Evolutionary conservation across 371 early-diverging fungal species (phyloP).

Genomic region (Mucor circinelloides): DNA sequence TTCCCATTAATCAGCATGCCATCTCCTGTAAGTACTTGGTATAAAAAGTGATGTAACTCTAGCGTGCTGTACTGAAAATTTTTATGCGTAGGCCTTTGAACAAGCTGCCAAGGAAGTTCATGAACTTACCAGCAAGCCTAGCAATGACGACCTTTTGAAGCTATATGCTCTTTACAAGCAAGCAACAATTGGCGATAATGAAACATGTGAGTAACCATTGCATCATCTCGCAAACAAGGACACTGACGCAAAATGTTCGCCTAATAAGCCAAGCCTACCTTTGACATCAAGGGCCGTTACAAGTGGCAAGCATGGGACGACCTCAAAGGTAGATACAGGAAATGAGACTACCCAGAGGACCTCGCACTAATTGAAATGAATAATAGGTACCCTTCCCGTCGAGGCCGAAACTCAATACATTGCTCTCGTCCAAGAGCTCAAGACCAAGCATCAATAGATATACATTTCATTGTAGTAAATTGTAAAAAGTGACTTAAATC

Average conservation of each 20-base stretch:
- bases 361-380: background rate
- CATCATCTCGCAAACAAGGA: background rate
- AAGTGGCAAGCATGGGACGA: constrained; percentile 86
- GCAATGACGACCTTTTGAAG: constrained; percentile 71
- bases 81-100: constrained; percentile 40
- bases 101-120: constrained; percentile 66
- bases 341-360: background rate
- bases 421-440: constrained; percentile 64
- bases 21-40: constrained; percentile 15
- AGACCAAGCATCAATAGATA: constrained; percentile 41
- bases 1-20: constrained; percentile 8
- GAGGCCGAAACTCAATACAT: constrained; percentile 82
- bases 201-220: constrained; percentile 41
- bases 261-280: constrained; percentile 51
- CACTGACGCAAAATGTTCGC: background rate
- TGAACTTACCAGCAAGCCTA: constrained; percentile 56
- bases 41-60: background rate
- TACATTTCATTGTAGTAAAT: background rate
- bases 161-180: constrained; percentile 90
- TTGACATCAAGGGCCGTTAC: constrained; percentile 71
- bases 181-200: constrained; percentile 77
- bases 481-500: constrained; percentile 4
- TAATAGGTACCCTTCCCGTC: constrained; percentile 33
- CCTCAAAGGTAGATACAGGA: constrained; percentile 50
- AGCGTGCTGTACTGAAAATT: background rate